Evolutionary conservation across 1,139 yeast species (phyloP), one percentile per base, ranked within the genome.

Genomic region (Protomyces macrosporus): DNA sequence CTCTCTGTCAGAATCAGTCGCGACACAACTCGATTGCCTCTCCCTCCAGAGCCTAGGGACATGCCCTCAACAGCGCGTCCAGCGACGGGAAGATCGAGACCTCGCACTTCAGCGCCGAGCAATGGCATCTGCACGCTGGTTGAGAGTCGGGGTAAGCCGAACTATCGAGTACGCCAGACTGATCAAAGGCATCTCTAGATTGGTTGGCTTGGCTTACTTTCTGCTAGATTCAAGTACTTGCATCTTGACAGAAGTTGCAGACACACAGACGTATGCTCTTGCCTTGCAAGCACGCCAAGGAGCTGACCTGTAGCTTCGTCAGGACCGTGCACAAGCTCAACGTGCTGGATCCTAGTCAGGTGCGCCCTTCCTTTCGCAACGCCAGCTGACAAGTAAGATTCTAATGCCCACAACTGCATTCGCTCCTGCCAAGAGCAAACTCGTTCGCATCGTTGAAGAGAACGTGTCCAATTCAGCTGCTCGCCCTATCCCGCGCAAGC

Each of bases 301-400:
- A 23, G 83, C 80, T 67, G 76, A 83, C 0, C 81, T 77, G 67
- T 23, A 79, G 82, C 0, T 79, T 74, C 67, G 79, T 79, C 1
- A 71, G 82, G 60, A 77, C 82, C 0, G 70, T 81, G 7, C 80
- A 81, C 67, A 78, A 77, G 65, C 60, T 80, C 0, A 74, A 75
- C 32, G 73, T 79, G 1, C 73, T 72, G 63, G 72, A 72, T 39
- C 80, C 82, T 0, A 69, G 76, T 0, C 78, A 64, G 50, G 64
- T 65, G 34, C 48, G 53, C n/a, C 5, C 7, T 33, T 12, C 9
- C 23, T 23, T 7, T 14, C 32, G 33, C 10, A 16, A 6, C 9
- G 14, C 5, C n/a, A 14, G 7, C 61, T 60, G 10, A 57, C 45
- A 37, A 12, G 14, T 39, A 4, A 75, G 45, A 72, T 79, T 1